Base-by-base conservation (phyloP, 2,329 filamentous ascomycete genomes). In the Pestalotiopsis sp. region DNA sequence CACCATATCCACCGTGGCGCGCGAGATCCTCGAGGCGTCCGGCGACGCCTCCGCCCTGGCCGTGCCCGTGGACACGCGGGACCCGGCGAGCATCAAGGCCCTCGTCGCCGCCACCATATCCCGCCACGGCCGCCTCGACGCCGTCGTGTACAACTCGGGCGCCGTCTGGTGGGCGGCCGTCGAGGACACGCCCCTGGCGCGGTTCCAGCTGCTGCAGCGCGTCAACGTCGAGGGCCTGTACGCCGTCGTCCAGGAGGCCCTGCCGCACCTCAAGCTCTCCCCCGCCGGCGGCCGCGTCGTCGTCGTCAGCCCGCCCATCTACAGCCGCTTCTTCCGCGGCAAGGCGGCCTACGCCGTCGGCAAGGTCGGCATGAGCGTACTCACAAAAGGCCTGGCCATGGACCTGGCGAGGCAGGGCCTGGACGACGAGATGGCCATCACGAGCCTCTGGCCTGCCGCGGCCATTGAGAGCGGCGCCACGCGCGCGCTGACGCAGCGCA, bases 111-210 rank as follows among this genome's bases (percentile, higher is more conserved):
- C 84, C 66, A 90, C 90, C 0, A 79, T 92, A 4, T 70, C 81
- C 73, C 80, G 78, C 4, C 91, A 91, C 73, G 84, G 85, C 57
- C 86, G 86, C 24, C 81, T 97, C 3, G 92, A 96, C 75, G 90
- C 91, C 0, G 80, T 97, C 2, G 78, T 96, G 62, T 97, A 97
- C 82, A 97, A 96, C 77, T 90, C 91, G 0, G 93, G 93, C 55
- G 93, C 93, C 2, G 94, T 97, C 71, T 96, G 91, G 90, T 95
- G 93, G 92, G 87, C 91, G 0, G 86, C 91, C 1, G 88, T 97
- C 0, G 86, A 89, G 64, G 86, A 89, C 60, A 95, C 92, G 0
- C 90, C 92, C 0, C 81, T 91, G 71, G 92, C 91, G 78, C 86
- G 92, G n/a, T 95, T 93, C 80, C 88, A 89, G 76, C 86, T 91